Evolutionary conservation across 108 stramenopile species (phyloP).

Genomic region (Cyclotella atomus): DNA sequence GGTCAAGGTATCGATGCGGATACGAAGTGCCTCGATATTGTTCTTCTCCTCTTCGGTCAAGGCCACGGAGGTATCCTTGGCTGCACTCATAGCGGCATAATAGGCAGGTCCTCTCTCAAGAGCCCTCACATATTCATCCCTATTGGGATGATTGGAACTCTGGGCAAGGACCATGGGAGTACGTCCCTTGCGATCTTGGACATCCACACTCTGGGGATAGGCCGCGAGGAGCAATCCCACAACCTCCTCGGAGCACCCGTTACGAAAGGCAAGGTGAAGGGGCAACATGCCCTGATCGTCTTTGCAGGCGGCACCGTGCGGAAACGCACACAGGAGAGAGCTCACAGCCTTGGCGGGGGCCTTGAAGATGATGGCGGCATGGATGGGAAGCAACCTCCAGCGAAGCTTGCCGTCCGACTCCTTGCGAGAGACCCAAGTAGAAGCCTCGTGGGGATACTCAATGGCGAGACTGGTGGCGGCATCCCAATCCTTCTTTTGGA

Average conservation of each 20-base stretch:
- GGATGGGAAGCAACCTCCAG: slow-evolving; percentile 88
- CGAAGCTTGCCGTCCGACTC: slow-evolving; percentile 76
- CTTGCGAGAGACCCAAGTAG: slow-evolving; percentile 76
- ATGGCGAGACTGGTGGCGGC: slow-evolving; percentile 48
- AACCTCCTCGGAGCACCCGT: slow-evolving; percentile 56
- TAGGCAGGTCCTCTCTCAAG: slow-evolving; percentile 70
- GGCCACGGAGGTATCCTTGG: not conserved
- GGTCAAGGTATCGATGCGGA: slow-evolving; percentile 4
- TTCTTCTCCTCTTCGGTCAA: slow-evolving; percentile 13
- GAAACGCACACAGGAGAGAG: slow-evolving; percentile 64
- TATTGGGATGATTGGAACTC: slow-evolving; percentile 62
- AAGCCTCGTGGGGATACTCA: slow-evolving; percentile 58
- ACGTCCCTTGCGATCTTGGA: slow-evolving; percentile 87
- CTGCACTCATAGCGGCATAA: slow-evolving; percentile 41
- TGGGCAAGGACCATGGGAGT: slow-evolving; percentile 81
- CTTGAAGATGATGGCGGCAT: slow-evolving; percentile 88
- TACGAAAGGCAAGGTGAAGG: slow-evolving; percentile 83
- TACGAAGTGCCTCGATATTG: not conserved
- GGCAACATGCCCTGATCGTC: slow-evolving; percentile 92
- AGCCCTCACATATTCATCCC: slow-evolving; percentile 64
- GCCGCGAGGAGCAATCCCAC: slow-evolving; percentile 70
- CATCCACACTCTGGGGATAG: slow-evolving; percentile 76
- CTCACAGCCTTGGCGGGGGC: slow-evolving; percentile 74
- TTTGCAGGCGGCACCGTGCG: slow-evolving; percentile 68
- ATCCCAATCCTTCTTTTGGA: slow-evolving; percentile 85